phyloP scores from a whole-genome alignment of 345 rosid species.

The Eucalyptus tenuipes region DNA sequence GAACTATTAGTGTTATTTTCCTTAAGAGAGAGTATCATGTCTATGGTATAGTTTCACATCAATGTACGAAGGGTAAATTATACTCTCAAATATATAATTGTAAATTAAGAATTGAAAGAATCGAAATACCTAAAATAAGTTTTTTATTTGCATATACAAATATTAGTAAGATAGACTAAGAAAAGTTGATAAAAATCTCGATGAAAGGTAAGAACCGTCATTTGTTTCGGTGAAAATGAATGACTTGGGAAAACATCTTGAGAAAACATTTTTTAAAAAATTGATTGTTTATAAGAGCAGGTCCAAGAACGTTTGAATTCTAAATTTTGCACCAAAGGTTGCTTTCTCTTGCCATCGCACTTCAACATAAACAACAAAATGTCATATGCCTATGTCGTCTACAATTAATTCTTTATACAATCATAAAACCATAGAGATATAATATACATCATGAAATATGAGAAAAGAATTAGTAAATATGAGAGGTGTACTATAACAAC shows the following conservation, averaged over 20 bases:
- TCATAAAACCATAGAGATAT: background rate
- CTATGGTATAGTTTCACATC: background rate
- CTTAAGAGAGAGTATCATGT: background rate
- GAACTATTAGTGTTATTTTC: accelerated
- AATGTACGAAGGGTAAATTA: background rate
- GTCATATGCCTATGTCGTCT: background rate
- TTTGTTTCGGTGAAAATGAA: no score
- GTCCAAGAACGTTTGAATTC: background rate
- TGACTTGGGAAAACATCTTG: no score
- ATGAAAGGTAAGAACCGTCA: background rate
- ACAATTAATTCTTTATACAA: background rate
- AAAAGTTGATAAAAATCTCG: background rate
- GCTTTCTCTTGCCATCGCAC: background rate
- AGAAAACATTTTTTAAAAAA: background rate
- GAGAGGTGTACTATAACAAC: background rate
- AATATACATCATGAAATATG: background rate
- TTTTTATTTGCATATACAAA: background rate
- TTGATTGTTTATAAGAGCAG: no score
- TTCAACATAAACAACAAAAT: background rate
- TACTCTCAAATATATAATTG: background rate
- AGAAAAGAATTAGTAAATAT: background rate
- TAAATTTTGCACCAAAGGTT: background rate
- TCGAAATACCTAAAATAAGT: background rate
- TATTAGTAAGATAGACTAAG: background rate
- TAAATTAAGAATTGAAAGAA: background rate